A percentile compares a stretch with the other conserved stretches of the same genome.
Conservation (phyloP, 1,284 basidiomycete genomes). For the Cryptococcus sp. region DNA sequence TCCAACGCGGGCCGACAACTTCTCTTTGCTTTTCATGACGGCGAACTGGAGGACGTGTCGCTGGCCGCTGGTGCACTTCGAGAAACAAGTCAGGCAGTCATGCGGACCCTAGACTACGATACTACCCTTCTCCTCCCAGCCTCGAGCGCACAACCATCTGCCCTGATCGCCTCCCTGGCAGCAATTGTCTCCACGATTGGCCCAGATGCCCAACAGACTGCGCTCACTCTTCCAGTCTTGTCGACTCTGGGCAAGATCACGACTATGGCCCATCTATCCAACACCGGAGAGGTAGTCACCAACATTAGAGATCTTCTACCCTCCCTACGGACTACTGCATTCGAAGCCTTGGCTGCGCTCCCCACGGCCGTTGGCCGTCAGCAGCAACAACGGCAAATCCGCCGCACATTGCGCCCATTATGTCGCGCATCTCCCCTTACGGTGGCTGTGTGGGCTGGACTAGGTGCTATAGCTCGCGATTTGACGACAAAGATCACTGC, state of each 20-base stretch:
- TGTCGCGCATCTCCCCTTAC: slow-evolving; percentile 19
- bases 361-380: slow-evolving; percentile 39
- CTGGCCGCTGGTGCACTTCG: slow-evolving; percentile 32
- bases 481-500: slow-evolving; percentile 37
- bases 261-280: slow-evolving; percentile 23
- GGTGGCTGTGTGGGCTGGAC: slow-evolving; percentile 36
- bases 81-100: slow-evolving; percentile 22
- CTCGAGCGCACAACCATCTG: slow-evolving; percentile 26
- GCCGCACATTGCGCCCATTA: slow-evolving; percentile 31
- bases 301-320: slow-evolving; percentile 2
- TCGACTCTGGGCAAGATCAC: slow-evolving; percentile 32
- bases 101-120: slow-evolving; percentile 16
- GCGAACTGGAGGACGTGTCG: slow-evolving; percentile 35
- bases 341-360: slow-evolving; percentile 32
- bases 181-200: slow-evolving; percentile 30
- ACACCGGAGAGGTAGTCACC: slow-evolving; percentile 9
- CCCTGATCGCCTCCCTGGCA: slow-evolving; percentile 32
- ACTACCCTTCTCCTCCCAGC: slow-evolving; percentile 29
- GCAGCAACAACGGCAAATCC: slow-evolving; percentile 45
- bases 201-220: slow-evolving; percentile 39
- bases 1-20: slow-evolving; percentile 40
- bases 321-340: slow-evolving; percentile 10
- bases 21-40: slow-evolving; percentile 39
- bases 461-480: slow-evolving; percentile 21
- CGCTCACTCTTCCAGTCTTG: slow-evolving; percentile 28